A percentile compares a stretch with the other conserved stretches of the same genome.
Conservation (phyloP, 768 basidiomycete genomes). For the Pleurotus eryngii region DNA sequence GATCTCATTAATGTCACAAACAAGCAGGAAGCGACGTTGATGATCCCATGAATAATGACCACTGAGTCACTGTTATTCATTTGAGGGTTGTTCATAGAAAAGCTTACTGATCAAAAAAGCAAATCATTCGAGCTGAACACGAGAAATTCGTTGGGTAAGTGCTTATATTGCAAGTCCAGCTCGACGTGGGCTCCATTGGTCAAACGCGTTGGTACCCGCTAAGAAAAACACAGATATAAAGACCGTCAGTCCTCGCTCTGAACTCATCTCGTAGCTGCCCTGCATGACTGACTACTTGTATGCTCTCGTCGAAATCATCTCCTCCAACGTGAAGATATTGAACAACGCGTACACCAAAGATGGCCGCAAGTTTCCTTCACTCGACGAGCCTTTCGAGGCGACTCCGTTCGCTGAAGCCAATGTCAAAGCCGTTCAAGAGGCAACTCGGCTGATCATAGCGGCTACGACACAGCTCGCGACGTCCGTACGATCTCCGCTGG, state of each 20-base stretch:
- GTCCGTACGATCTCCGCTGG: constrained; percentile 20
- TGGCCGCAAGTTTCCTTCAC: constrained; percentile 17
- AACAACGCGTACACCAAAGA: constrained; percentile 11
- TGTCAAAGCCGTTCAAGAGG: constrained; percentile 18
- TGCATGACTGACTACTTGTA: neutral
- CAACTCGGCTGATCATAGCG: constrained; percentile 23
- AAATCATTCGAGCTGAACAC: too few species aligned
- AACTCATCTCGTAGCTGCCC: neutral
- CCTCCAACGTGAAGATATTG: constrained; percentile 17
- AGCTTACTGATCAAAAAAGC: too few species aligned
- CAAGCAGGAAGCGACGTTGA: too few species aligned
- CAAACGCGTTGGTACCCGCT: too few species aligned
- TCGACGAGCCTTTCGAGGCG: constrained; percentile 18
- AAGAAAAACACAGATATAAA: neutral
- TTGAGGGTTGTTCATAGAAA: too few species aligned
- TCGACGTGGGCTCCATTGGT: too few species aligned
- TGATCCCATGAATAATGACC: too few species aligned
- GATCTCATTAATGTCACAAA: too few species aligned
- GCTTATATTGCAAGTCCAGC: too few species aligned
- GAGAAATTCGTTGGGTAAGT: too few species aligned
- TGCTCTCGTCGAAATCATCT: constrained; percentile 13
- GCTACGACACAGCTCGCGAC: constrained; percentile 28
- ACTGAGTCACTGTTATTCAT: too few species aligned
- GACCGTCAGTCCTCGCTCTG: neutral
- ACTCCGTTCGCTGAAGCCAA: constrained; percentile 18